These are phyloP conservation scores for Artemisia argyi DNA, from an alignment of 129 eudicot species.

Conservation along the genomic window DNA sequence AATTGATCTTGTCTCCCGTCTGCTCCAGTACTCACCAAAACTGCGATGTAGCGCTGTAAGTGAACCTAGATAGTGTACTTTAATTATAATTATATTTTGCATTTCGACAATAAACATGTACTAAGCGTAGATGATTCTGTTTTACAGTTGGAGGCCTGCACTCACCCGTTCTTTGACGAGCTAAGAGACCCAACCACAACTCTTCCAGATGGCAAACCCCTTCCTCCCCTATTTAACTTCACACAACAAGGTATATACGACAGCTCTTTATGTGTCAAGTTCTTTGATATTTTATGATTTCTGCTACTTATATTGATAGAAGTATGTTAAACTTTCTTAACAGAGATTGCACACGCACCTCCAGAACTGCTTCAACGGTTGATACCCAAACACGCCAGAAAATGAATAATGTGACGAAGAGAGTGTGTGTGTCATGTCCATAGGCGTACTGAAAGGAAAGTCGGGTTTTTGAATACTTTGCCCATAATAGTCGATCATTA, in stretches of 20 bases:
- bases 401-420: slow-evolving; percentile 34
- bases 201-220: slow-evolving; percentile 79
- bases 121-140: background rate
- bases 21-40: slow-evolving; percentile 92
- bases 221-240: slow-evolving; percentile 90
- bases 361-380: slow-evolving; percentile 78
- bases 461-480: slow-evolving; percentile 37
- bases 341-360: slow-evolving; percentile 81
- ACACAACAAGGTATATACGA: slow-evolving; percentile 68
- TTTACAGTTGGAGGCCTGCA: slow-evolving; percentile 94
- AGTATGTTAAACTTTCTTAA: slow-evolving; percentile 8
- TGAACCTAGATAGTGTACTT: slow-evolving; percentile 4
- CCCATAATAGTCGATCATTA: slow-evolving; percentile 22
- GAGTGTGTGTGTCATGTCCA: slow-evolving; percentile 9
- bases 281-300: background rate
- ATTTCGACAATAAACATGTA: background rate
- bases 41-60: slow-evolving; percentile 92
- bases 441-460: slow-evolving; percentile 26
- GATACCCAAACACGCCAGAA: slow-evolving; percentile 57
- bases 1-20: slow-evolving; percentile 83
- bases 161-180: slow-evolving; percentile 90
- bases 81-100: background rate
- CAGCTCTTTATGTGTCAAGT: background rate
- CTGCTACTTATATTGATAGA: background rate
- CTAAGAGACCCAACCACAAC: slow-evolving; percentile 74